These are phyloP conservation scores for Quercus engelmannii DNA, from an alignment of 306 rosid species.

Conservation along the genomic window DNA sequence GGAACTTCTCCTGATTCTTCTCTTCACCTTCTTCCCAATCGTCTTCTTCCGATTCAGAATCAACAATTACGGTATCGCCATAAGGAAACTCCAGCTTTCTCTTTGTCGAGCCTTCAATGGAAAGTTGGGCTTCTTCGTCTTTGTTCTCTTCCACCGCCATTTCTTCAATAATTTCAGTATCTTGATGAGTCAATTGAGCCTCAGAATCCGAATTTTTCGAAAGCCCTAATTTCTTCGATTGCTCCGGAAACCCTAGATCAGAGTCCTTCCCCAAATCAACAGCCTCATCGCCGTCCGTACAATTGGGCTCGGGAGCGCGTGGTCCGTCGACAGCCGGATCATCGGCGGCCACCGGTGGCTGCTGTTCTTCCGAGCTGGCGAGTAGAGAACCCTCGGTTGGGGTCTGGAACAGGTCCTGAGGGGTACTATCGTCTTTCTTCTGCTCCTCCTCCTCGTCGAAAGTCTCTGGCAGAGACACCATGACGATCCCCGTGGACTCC, in stretches of 20 bases:
- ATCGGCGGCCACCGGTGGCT: neutral
- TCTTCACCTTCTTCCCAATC: neutral
- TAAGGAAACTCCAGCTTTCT: neutral
- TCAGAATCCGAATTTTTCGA: neutral
- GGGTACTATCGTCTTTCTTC: neutral
- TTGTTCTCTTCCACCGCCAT: neutral
- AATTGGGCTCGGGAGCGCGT: neutral
- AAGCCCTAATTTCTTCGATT: neutral
- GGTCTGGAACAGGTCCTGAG: constrained; percentile 47
- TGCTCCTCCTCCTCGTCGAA: neutral
- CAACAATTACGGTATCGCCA: neutral
- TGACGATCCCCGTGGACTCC: constrained; percentile 15
- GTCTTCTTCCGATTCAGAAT: neutral
- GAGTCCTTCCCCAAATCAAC: constrained; percentile 35
- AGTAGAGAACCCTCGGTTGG: constrained; percentile 40
- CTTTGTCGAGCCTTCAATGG: neutral
- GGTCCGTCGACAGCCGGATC: neutral
- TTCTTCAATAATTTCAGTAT: constrained; percentile 1
- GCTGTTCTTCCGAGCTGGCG: constrained; percentile 25
- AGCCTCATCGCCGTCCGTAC: neutral
- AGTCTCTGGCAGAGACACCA: constrained; percentile 36
- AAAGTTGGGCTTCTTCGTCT: neutral
- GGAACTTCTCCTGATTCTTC: neutral
- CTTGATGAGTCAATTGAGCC: neutral
- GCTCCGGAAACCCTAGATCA: constrained; percentile 32